Evolutionary conservation across 495 filamentous ascomycete genomes (phyloP).

Genomic region (Opeltia flavorubescens): DNA sequence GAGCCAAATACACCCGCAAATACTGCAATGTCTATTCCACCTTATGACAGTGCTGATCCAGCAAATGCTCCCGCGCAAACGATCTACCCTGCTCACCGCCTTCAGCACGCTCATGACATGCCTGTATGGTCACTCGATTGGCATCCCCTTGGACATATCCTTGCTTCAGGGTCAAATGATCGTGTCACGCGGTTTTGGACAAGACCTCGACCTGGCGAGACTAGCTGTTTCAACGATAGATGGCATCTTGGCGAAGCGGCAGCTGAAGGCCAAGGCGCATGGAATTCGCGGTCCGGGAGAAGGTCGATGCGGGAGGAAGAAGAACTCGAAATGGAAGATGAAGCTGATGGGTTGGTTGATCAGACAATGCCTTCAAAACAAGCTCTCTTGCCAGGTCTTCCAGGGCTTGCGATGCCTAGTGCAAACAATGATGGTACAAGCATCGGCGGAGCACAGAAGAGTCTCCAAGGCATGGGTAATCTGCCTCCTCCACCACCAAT

Average conservation of each 20-base stretch:
- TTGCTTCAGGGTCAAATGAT: constrained; percentile 98
- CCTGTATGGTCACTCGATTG: constrained; percentile 95
- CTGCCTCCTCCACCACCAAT: constrained; percentile 33
- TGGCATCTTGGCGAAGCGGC: constrained; percentile 92
- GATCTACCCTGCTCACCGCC: constrained; percentile 73
- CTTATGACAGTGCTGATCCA: constrained; percentile 72
- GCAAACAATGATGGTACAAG: constrained; percentile 28
- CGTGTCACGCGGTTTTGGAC: constrained; percentile 95
- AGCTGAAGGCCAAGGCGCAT: constrained; percentile 84
- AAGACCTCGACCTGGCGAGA: constrained; percentile 73
- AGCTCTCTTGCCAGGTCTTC: constrained; percentile 38
- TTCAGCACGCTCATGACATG: constrained; percentile 79
- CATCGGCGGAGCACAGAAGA: constrained; percentile 21
- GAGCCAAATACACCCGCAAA: constrained; percentile 73
- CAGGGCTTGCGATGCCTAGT: constrained; percentile 21
- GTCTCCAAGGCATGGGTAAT: constrained; percentile 35
- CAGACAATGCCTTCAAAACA: constrained; percentile 61
- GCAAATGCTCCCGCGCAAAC: constrained; percentile 64
- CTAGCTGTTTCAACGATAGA: constrained; percentile 67
- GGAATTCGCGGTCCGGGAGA: constrained; percentile 65
- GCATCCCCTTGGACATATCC: constrained; percentile 90
- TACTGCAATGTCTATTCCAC: constrained; percentile 49
- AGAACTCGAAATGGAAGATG: constrained; percentile 83
- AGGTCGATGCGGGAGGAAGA: constrained; percentile 80
- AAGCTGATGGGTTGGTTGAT: constrained; percentile 84